These are phyloP conservation scores for Pseudohalonectria lignicola DNA, from an alignment of 2,329 filamentous ascomycete genomes.

Conservation along the genomic window DNA sequence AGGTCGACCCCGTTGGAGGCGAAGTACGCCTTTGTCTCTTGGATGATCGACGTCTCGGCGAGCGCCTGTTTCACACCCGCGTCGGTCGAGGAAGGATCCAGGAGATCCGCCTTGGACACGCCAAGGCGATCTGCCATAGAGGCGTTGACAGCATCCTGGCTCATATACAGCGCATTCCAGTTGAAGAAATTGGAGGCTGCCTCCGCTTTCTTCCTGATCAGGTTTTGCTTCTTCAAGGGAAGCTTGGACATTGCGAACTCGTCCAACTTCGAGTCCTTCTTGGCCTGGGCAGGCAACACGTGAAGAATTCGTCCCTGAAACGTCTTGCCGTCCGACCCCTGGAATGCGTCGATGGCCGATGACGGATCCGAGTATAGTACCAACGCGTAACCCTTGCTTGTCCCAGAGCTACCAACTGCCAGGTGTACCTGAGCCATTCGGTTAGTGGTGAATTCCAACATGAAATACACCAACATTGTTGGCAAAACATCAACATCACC, in stretches of 20 bases:
- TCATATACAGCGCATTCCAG: conserved; percentile 99
- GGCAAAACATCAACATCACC: conserved; percentile 9
- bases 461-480: conserved; percentile 5
- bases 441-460: conserved; percentile 25
- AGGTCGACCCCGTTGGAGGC: conserved; percentile 79
- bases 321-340: conserved; percentile 67
- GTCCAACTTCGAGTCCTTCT: conserved; percentile 71
- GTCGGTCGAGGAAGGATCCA: conserved; percentile 93
- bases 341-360: conserved; percentile 68
- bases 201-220: conserved; percentile 76
- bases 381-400: conserved; percentile 84
- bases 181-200: conserved; percentile 74
- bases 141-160: conserved; percentile 85
- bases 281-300: conserved; percentile 73
- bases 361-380: conserved; percentile 65
- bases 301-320: conserved; percentile 92
- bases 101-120: conserved; percentile 78
- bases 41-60: conserved; percentile 82
- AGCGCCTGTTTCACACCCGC: conserved; percentile 94
- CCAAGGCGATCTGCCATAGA: conserved; percentile 80
- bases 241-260: conserved; percentile 85
- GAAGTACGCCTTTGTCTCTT: conserved; percentile 93
- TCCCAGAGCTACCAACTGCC: conserved; percentile 59
- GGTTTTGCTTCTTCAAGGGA: conserved; percentile 86
- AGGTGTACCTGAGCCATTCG: conserved; percentile 70